Evolutionary conservation across 176 grass and related monocot genomes (phyloP), one percentile per base, ranked within the genome.

Genomic region (Ensete glaucum): DNA sequence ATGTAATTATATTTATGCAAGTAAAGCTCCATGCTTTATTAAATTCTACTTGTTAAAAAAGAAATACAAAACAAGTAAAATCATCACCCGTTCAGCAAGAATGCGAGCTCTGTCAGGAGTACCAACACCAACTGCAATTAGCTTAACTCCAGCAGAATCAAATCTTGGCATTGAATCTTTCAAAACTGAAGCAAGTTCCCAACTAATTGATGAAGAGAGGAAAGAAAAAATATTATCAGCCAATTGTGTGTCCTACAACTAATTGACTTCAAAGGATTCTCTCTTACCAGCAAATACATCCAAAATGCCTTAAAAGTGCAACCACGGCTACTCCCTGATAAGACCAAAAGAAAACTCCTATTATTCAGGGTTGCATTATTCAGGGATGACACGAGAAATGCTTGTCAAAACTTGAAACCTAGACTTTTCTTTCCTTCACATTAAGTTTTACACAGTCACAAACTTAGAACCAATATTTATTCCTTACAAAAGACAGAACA

Each of bases 131-230:
- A 98, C 22, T 60, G 94, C 86, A 56, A 98, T 85, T 77, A 93
- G 25, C 8, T 87, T 98, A 50, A 84, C 82, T 27, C 90, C 94
- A 1, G 77, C 83, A 0, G 88, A 83, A 2, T 98, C 84, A 72
- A 96, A 96, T 75, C 23, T 79, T 52, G 43, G 24, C 62, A 87
- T 85, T 81, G 93, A 78, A 23, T 96, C 89, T 80, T 80, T 90
- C 66, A 88, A 73, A 69, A 90, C 87, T 53, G 93, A 96, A 19
- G 93, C 93, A 73, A 96, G 73, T 79, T 96, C 93, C 93, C 93
- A 96, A 66, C 89, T 92, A 71, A 54, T 82, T 11, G 72, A 64
- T 62, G 1, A 73, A 80, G 10, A 68, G 12, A 24, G 16, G 54
- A 27, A 55, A 54, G 69, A 16, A 17, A 23, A 20, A n/a, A 53